These are phyloP conservation scores for Cryomyces antarcticus DNA, from an alignment of 495 filamentous ascomycete genomes.

Conservation along the genomic window DNA sequence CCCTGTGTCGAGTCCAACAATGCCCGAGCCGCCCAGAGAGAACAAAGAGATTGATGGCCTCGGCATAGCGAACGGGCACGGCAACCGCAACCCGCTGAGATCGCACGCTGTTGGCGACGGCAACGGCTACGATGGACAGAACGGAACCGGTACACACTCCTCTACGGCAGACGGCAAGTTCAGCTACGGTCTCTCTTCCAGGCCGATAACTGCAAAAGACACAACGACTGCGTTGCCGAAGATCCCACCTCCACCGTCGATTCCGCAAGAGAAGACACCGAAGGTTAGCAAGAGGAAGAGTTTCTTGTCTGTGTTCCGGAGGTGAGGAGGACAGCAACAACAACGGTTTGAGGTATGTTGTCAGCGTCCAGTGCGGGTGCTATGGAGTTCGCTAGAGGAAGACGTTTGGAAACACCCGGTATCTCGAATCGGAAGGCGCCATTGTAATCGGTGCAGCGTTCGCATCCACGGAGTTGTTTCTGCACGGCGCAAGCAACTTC, in stretches of 20 bases:
- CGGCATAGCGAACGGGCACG: not conserved
- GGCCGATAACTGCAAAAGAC: not conserved
- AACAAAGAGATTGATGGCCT: not conserved
- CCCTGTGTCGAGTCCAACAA: not conserved
- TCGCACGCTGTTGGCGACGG: not conserved
- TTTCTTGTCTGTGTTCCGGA: conserved; percentile 28
- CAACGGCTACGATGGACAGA: not conserved
- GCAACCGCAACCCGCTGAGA: not conserved
- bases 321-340: conserved; percentile 3
- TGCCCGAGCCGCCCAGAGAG: not conserved
- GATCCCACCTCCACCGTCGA: conserved; percentile 11
- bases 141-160: not conserved
- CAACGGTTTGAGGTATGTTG: too few species aligned
- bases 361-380: too few species aligned
- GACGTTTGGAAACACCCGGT: too few species aligned
- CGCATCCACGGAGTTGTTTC: too few species aligned
- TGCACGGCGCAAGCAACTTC: too few species aligned
- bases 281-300: conserved; percentile 28
- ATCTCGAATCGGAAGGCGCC: too few species aligned
- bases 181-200: not conserved
- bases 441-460: too few species aligned
- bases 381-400: too few species aligned
- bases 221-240: conserved; percentile 10
- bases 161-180: too few species aligned
- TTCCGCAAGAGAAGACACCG: conserved; percentile 16